Evolutionary conservation across 352 stramenopile species (phyloP).

Genomic region (Phytophthora hybrid): DNA sequence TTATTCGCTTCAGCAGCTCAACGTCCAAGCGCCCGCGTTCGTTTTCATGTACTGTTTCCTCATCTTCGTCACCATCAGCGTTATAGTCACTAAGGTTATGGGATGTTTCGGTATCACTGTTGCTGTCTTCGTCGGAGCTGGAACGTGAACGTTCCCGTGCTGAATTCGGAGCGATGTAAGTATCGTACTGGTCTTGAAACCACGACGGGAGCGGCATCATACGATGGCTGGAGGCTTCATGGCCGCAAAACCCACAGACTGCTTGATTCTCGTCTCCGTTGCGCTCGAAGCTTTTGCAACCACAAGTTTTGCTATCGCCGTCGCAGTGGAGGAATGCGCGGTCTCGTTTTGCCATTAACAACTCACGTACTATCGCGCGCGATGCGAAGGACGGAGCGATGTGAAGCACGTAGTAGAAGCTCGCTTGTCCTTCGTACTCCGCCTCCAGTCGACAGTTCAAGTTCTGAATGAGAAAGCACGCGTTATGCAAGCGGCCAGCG

Average conservation of each 20-base stretch:
- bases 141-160: slow-evolving; percentile 7
- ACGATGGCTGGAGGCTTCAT: slow-evolving; percentile 38
- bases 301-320: slow-evolving; percentile 41
- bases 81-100: neutral
- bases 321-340: slow-evolving; percentile 65
- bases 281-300: slow-evolving; percentile 72
- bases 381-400: slow-evolving; percentile 59
- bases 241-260: slow-evolving; percentile 60
- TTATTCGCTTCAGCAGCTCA: slow-evolving; percentile 24
- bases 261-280: neutral
- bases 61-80: slow-evolving; percentile 19
- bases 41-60: slow-evolving; percentile 46
- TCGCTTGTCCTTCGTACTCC: slow-evolving; percentile 70
- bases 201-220: slow-evolving; percentile 66
- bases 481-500: slow-evolving; percentile 41
- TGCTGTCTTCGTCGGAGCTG: slow-evolving; percentile 14
- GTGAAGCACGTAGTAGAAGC: slow-evolving; percentile 71
- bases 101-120: slow-evolving; percentile 25
- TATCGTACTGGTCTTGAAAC: slow-evolving; percentile 79
- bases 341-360: slow-evolving; percentile 42
- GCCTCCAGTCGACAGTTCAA: slow-evolving; percentile 45
- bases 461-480: slow-evolving; percentile 50
- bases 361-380: slow-evolving; percentile 46
- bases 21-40: slow-evolving; percentile 30
- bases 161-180: slow-evolving; percentile 40